These are phyloP conservation scores for Cytospora schulzeri DNA, from an alignment of 2,329 filamentous ascomycete species.

Conservation along the genomic window DNA sequence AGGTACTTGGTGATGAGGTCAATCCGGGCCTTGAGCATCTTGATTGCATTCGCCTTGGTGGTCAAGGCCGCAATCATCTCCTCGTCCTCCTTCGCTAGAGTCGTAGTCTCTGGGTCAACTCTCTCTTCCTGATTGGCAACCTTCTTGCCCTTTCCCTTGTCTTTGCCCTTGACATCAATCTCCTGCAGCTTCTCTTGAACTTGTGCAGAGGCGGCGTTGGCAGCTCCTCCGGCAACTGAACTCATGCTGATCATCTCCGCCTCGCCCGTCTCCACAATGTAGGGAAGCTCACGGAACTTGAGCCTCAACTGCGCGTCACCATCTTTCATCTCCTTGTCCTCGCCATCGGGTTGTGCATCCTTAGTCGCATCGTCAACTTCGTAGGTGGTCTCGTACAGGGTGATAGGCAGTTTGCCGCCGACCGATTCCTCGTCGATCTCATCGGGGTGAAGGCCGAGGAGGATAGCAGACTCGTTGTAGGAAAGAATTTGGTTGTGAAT, in stretches of 20 bases:
- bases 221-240: slow-evolving; percentile 83
- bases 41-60: slow-evolving; percentile 88
- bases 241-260: slow-evolving; percentile 98
- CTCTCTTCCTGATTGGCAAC: slow-evolving; percentile 38
- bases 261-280: slow-evolving; percentile 89
- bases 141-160: slow-evolving; percentile 57
- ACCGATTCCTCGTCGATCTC: slow-evolving; percentile 54
- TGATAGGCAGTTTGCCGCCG: slow-evolving; percentile 82
- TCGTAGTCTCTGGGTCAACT: slow-evolving; percentile 43
- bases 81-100: slow-evolving; percentile 61
- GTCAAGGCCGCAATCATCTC: slow-evolving; percentile 69
- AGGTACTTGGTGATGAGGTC: slow-evolving; percentile 77
- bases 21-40: slow-evolving; percentile 83
- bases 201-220: slow-evolving; percentile 69
- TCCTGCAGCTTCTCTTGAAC: slow-evolving; percentile 45
- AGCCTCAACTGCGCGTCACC: slow-evolving; percentile 59
- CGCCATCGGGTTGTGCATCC: slow-evolving; percentile 49
- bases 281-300: slow-evolving; percentile 81
- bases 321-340: slow-evolving; percentile 75
- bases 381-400: slow-evolving; percentile 83
- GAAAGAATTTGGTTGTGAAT: slow-evolving; percentile 78
- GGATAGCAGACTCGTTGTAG: slow-evolving; percentile 83
- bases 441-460: slow-evolving; percentile 83
- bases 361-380: slow-evolving; percentile 65
- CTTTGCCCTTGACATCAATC: slow-evolving; percentile 46